Percentiles rank a stretch among this genome's conserved stretches.
phyloP scores from a whole-genome alignment of 192 early-diverging fungal species.

The Fimicolochytrium jonesii region DNA sequence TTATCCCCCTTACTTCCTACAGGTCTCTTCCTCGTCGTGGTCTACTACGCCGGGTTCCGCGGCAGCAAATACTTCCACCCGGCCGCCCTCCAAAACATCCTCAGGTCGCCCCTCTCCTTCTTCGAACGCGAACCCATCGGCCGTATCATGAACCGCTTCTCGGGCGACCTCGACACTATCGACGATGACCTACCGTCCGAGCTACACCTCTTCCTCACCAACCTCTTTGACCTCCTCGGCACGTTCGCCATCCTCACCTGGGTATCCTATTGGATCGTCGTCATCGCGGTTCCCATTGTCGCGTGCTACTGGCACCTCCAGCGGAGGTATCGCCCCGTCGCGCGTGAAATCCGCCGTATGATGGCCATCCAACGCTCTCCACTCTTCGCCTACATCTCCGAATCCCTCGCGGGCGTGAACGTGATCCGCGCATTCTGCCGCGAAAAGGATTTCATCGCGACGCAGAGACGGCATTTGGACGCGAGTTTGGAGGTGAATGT shows the following conservation, averaged over 20 bases:
- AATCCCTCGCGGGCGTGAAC: slow-evolving; percentile 31
- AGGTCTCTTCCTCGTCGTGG: no score
- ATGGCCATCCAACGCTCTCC: slow-evolving; percentile 24
- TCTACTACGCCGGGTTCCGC: background rate
- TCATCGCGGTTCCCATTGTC: background rate
- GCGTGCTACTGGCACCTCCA: background rate
- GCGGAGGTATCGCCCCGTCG: slow-evolving; percentile 9
- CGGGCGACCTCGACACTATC: slow-evolving; percentile 59
- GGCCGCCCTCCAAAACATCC: slow-evolving; percentile 31
- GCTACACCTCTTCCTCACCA: slow-evolving; percentile 51
- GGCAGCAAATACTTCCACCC: slow-evolving; percentile 36
- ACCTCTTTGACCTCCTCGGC: slow-evolving; percentile 42
- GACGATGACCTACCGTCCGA: slow-evolving; percentile 56
- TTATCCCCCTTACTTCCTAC: no score
- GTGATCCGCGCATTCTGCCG: no score
- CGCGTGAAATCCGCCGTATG: slow-evolving; percentile 15
- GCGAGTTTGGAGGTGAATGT: no score
- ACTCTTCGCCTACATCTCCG: slow-evolving; percentile 24
- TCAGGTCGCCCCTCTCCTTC: slow-evolving; percentile 55
- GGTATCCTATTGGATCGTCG: slow-evolving; percentile 44
- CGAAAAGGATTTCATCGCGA: background rate
- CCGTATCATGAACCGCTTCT: slow-evolving; percentile 65
- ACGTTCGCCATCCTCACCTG: slow-evolving; percentile 56
- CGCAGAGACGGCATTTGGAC: background rate
- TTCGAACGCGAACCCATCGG: slow-evolving; percentile 63